Base-by-base conservation (phyloP, 2,329 filamentous ascomycete genomes). In the Blastomyces emzantsi region DNA sequence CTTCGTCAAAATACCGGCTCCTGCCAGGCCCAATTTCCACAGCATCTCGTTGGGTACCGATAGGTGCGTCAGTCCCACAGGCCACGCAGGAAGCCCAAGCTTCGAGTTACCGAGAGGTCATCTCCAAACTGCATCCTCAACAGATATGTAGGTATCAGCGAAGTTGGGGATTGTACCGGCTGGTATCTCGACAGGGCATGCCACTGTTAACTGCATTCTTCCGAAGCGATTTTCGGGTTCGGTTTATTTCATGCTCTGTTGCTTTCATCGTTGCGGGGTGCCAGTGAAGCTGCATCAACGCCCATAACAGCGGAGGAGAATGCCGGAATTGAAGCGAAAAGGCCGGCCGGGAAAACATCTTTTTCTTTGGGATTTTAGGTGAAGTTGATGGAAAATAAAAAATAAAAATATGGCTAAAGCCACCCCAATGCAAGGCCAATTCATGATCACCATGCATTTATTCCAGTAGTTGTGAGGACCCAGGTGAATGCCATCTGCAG, bases 21-120 rank as follows among this genome's bases (percentile, higher is more conserved):
- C 22, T 51, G n/a, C 22, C 22, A 17, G 47, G 6, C 33, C 28
- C 28, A 55, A 36, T 36, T 55, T 39, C n/a, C 57, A 25, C 25
- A 36, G 43, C 57, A 25, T 60, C 25, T 36, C 43, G 57, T 60
- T 60, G 57, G 57, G 57, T 60, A 60, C 57, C 41, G 41, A 60
- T 47, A n/a, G 57, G 39, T 60, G 57, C 57, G 57, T 49, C 17
- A 47, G 41, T 28, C 30, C 11, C 43, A 19, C 11, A 41, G 36
- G 13, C 30, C 19, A 39, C 8, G 52, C 17, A 33, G 30, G 52
- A 19, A 33, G 28, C 52, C 52, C 11, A 36, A 33, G 30, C 13
- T 36, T 36, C 2, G 19, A 36, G 52, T 13, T 28, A 6, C 49
- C 25, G 25, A 52, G 22, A 6, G 49, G 5, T 11, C 9, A 49